Conservation (phyloP, 2,329 filamentous ascomycete species). For the Phaeosphaeria sp. region DNA sequence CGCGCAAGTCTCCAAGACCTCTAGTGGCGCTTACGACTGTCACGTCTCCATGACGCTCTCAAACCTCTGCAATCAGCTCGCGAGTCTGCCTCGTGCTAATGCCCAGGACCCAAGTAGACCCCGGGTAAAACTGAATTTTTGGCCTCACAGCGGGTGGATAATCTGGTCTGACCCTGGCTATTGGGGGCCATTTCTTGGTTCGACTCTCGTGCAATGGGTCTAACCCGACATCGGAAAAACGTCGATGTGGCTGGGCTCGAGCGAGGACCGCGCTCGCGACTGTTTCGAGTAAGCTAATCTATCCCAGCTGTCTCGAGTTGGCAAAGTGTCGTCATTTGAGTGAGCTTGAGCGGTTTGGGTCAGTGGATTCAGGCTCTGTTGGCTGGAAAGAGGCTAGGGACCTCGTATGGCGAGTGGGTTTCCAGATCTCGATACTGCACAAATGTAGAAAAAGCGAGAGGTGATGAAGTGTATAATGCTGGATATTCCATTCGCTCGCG, state of each 20-base stretch:
- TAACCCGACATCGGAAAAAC: background rate
- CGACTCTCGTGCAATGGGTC: background rate
- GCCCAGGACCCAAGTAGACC: background rate
- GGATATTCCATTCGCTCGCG: background rate
- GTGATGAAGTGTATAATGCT: background rate
- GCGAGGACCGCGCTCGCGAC: background rate
- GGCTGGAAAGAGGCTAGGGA: background rate
- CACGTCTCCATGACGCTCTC: background rate
- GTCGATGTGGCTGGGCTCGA: background rate
- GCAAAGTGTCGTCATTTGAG: background rate
- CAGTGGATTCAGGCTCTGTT: background rate
- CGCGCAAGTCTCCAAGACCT: background rate
- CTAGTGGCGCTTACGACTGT: background rate
- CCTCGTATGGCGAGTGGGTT: background rate
- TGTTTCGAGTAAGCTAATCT: background rate
- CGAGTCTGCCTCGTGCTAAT: background rate
- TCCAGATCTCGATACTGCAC: background rate
- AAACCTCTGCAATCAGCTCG: background rate
- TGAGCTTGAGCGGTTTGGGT: background rate
- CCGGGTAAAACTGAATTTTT: background rate
- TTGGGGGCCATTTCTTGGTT: background rate
- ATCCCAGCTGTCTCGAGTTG: background rate
- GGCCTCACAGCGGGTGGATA: background rate
- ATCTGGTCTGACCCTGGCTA: background rate
- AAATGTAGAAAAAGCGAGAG: background rate